Evolutionary conservation across 148 eudicot genomes (phyloP).

Genomic region (Amaranthus palmeri): DNA sequence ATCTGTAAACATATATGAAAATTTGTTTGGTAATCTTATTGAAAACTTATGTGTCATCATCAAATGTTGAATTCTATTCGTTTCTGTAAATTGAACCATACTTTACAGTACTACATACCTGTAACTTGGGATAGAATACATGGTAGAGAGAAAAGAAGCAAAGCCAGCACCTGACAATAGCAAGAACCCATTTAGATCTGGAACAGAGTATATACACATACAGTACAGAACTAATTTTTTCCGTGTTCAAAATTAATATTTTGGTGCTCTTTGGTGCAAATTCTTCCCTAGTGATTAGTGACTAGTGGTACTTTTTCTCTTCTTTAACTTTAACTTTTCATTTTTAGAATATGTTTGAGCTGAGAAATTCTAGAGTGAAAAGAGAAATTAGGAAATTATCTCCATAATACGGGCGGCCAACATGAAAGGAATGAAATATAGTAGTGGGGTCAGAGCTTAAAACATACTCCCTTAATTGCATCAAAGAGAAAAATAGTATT

Average conservation of each 20-base stretch:
- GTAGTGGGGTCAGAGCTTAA: neutral
- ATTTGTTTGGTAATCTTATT: neutral
- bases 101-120: constrained; percentile 40
- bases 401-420: too few species aligned
- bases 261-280: constrained; percentile 16
- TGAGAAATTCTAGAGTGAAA: neutral
- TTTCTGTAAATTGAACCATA: neutral
- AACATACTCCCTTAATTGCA: neutral
- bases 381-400: too few species aligned
- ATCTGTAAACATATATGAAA: constrained; percentile 44
- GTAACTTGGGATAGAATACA: constrained; percentile 48
- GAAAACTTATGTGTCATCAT: neutral
- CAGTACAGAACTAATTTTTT: constrained; percentile 16
- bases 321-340: constrained; percentile 33
- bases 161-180: constrained; percentile 20
- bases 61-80: neutral
- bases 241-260: constrained; percentile 16
- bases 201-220: constrained; percentile 15
- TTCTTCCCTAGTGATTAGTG: neutral
- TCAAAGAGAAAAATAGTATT: too few species aligned
- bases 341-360: constrained; percentile 2
- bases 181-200: constrained; percentile 47
- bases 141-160: constrained; percentile 41
- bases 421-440: neutral
- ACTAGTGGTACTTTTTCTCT: constrained; percentile 12